Base-by-base conservation (phyloP, 2,329 filamentous ascomycete species). In the Neofusicoccum umdonicola region DNA sequence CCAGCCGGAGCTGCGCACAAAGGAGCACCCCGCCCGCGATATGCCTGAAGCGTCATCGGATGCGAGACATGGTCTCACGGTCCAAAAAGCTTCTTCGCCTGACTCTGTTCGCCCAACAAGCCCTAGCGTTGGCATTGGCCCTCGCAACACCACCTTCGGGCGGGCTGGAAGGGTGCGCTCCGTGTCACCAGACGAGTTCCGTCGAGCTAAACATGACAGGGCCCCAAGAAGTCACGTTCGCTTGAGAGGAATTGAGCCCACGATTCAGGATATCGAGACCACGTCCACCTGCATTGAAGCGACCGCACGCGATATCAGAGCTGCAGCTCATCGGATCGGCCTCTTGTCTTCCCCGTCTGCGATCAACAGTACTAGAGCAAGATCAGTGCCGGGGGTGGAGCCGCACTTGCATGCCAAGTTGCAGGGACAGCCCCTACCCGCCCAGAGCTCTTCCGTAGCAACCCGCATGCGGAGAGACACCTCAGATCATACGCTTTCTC, bases 341-440 rank as follows among this genome's bases (percentile, higher is more conserved):
- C 42, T 47, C 15, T 35, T 47, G 1, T 47, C 56, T 47, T 47
- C 56, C 31, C 12, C 27, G 42, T 37, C 27, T 13, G 12, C 42
- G 42, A 47, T 37, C 27, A 15, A 4, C 56, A 47, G 34, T 52
- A 52, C n/a, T 52, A 35, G 34, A 62, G 27, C 47, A 27, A 34
- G 35, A 45, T 37, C 42, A 17, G 27, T 15, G 27, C 17, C 54
- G 41, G 27, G 41, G n/a, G 39, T 34, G 6, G 54, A 44, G 54
- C 54, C 41, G 54, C 54, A 58, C 27, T n/a, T 39, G 15, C 35
- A 51, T n/a, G 35, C 9, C 19, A 45, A 56, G 39, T 12, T 35
- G 27, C 61, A 35, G 41, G 42, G 35, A 27, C 69, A 9, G 65
- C 42, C 65, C 19, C 67, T 62, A 42, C 62, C 61, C 7, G 67